Base-by-base conservation (phyloP, 2,329 filamentous ascomycete species). In the Lomentospora prolificans region DNA sequence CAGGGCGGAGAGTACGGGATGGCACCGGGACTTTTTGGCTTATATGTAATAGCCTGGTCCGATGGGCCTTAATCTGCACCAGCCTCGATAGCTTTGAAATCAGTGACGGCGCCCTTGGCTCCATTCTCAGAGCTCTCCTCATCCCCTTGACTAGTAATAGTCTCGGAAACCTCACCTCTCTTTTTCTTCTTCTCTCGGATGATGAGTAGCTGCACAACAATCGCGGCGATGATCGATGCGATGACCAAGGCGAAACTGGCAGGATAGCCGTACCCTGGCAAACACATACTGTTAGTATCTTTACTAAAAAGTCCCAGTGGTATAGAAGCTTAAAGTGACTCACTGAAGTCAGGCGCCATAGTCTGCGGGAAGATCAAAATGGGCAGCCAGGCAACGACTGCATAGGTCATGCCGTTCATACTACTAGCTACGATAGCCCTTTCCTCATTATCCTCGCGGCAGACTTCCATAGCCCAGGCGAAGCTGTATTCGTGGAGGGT, bases 341-440 rank as follows among this genome's bases (percentile, higher is more conserved):
- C n/a, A 53, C 51, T 25, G 33, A 53, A 53, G 36, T 53, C 51
- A 24, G 84, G 83, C 0, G 77, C 79, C 57, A 86, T 81, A 0
- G 82, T 72, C 63, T 84, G 80, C 67, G 82, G 78, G 84, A 83
- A 87, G 8, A 86, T 75, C 7, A 86, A 64, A 30, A 85, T 72
- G 5, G 85, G 85, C 44, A 89, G 65, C 84, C 84, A 88, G 0
- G 84, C 81, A 63, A 87, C 83, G 46, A 89, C 67, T 1, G 86
- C 82, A 58, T 87, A 86, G 0, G 83, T 84, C 70, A 87, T 77
- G 63, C 85, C 78, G 58, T 87, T 88, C 81, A 87, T 87, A 14
- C 74, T 69, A 0, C 75, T 84, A 0, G 84, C 76, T 0, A 87
- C 82, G 3, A 89, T 70, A 0, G 85, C 83, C 8, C 84, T 72